These are phyloP conservation scores for Oryza meridionalis DNA, from an alignment of 176 grass and related monocot species.

Conservation along the genomic window DNA sequence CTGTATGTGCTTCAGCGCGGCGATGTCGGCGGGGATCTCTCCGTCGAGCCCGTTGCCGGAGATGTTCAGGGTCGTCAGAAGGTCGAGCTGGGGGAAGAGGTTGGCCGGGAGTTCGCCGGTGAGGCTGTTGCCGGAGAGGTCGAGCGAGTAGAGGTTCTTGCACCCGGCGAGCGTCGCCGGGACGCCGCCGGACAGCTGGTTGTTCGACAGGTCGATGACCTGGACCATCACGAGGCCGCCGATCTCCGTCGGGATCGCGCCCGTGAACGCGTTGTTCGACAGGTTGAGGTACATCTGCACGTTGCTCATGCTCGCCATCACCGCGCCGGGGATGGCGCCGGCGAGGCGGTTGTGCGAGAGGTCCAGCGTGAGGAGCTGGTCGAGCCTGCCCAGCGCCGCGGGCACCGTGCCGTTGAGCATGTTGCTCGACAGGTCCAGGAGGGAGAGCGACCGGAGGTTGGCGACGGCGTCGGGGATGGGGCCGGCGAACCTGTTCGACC, in stretches of 20 bases:
- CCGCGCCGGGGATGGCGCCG: slow-evolving; percentile 54
- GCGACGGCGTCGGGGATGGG: slow-evolving; percentile 57
- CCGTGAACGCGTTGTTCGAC: slow-evolving; percentile 61
- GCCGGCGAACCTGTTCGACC: slow-evolving; percentile 63
- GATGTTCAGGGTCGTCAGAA: slow-evolving; percentile 71
- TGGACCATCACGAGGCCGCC: slow-evolving; percentile 75
- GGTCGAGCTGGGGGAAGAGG: slow-evolving; percentile 72
- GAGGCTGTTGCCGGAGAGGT: slow-evolving; percentile 74
- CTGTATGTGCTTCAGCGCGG: slow-evolving; percentile 43
- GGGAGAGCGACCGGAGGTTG: slow-evolving; percentile 60
- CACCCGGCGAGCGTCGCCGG: slow-evolving; percentile 67
- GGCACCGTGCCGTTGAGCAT: slow-evolving; percentile 68
- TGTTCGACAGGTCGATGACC: slow-evolving; percentile 74
- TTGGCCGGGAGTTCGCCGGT: slow-evolving; percentile 43
- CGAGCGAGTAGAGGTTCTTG: slow-evolving; percentile 72
- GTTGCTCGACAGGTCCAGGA: slow-evolving; percentile 68
- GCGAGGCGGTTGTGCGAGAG: slow-evolving; percentile 73
- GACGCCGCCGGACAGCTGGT: slow-evolving; percentile 68
- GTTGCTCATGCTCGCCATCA: slow-evolving; percentile 51
- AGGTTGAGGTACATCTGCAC: slow-evolving; percentile 75
- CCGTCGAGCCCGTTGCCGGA: slow-evolving; percentile 72
- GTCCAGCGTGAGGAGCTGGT: slow-evolving; percentile 64
- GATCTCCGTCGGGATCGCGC: slow-evolving; percentile 60
- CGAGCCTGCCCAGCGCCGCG: slow-evolving; percentile 42
- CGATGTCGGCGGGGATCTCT: slow-evolving; percentile 56